Percentiles rank a stretch among this genome's conserved stretches.
phyloP scores from a whole-genome alignment of 192 early-diverging fungal genomes.

The Coemansia sp. region DNA sequence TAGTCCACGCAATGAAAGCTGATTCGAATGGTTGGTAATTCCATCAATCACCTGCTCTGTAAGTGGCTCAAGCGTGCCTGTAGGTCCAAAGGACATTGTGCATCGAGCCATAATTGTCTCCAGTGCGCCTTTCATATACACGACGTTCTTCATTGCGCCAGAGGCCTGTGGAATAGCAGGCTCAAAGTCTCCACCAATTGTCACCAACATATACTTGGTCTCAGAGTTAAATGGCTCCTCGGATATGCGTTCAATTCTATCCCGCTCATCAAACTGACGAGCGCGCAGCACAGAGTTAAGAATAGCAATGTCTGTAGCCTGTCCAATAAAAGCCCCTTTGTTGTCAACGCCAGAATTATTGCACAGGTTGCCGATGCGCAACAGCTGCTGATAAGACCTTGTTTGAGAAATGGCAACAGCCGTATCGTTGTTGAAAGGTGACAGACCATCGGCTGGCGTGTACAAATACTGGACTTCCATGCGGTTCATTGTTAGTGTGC shows the following conservation, averaged over 20 bases:
- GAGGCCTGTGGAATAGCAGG: slow-evolving; percentile 20
- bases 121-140: slow-evolving; percentile 83
- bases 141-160: slow-evolving; percentile 18
- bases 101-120: slow-evolving; percentile 79
- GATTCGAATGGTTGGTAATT: slow-evolving; percentile 59
- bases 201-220: slow-evolving; percentile 90
- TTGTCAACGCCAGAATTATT: slow-evolving; percentile 84
- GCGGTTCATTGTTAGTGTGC: slow-evolving; percentile 92
- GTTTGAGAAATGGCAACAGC: slow-evolving; percentile 21
- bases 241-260: slow-evolving; percentile 59
- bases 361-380: slow-evolving; percentile 76
- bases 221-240: slow-evolving; percentile 92
- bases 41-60: slow-evolving; percentile 59
- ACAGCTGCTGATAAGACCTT: slow-evolving; percentile 44
- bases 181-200: slow-evolving; percentile 27
- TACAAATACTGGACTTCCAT: slow-evolving; percentile 90
- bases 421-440: slow-evolving; percentile 36
- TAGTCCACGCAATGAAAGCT: slow-evolving; percentile 76
- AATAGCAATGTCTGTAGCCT: slow-evolving; percentile 93
- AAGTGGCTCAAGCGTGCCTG: slow-evolving; percentile 56
- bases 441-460: slow-evolving; percentile 56
- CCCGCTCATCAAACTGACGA: slow-evolving; percentile 71
- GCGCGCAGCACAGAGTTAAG: slow-evolving; percentile 65
- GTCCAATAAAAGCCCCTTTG: slow-evolving; percentile 74
- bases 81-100: slow-evolving; percentile 59